A percentile compares a stretch with the other conserved stretches of the same genome.
These are phyloP conservation scores for Dryadomyces quercivorus DNA, from an alignment of 2,329 filamentous ascomycete species.

Conservation along the genomic window DNA sequence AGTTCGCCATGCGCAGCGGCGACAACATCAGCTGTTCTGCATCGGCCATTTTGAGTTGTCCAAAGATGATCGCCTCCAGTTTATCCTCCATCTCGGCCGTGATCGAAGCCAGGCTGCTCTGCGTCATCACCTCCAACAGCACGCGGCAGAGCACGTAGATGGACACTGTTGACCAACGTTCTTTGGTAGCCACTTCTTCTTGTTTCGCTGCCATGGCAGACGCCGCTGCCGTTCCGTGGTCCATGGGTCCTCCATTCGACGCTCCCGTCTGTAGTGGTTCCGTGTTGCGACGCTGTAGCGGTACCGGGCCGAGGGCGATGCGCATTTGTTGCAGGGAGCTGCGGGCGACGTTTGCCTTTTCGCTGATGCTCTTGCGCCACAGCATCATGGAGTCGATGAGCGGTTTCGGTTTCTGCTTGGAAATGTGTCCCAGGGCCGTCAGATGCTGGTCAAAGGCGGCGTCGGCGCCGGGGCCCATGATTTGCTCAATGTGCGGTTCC, in stretches of 20 bases:
- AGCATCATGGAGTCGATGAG: conserved; percentile 96
- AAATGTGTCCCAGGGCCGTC: conserved; percentile 84
- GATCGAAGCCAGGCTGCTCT: conserved; percentile 72
- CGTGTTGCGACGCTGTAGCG: conserved; percentile 59
- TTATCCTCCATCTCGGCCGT: conserved; percentile 89
- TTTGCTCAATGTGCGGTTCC: conserved; percentile 73
- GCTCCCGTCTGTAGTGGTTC: conserved; percentile 45
- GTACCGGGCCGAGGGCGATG: conserved; percentile 26
- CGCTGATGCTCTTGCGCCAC: conserved; percentile 93
- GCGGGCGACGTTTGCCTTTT: conserved; percentile 63
- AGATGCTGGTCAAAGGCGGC: conserved; percentile 89
- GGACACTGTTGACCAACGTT: conserved; percentile 84
- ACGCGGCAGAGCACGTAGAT: conserved; percentile 94
- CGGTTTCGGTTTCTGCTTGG: conserved; percentile 84
- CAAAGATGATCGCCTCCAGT: conserved; percentile 89
- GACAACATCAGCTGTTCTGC: conserved; percentile 68
- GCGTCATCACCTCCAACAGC: conserved; percentile 83
- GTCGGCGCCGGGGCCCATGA: conserved; percentile 85
- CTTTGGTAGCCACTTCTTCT: conserved; percentile 65
- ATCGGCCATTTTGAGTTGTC: conserved; percentile 83
- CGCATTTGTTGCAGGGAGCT: conserved; percentile 42
- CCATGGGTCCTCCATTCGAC: conserved; percentile 16
- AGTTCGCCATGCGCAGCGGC: conserved; percentile 80
- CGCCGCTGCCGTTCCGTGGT: conserved; percentile 20
- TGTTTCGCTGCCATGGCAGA: conserved; percentile 40